Evolutionary conservation across 305 asterid genomes (phyloP).

Genomic region (Stenogyne calaminthoides): DNA sequence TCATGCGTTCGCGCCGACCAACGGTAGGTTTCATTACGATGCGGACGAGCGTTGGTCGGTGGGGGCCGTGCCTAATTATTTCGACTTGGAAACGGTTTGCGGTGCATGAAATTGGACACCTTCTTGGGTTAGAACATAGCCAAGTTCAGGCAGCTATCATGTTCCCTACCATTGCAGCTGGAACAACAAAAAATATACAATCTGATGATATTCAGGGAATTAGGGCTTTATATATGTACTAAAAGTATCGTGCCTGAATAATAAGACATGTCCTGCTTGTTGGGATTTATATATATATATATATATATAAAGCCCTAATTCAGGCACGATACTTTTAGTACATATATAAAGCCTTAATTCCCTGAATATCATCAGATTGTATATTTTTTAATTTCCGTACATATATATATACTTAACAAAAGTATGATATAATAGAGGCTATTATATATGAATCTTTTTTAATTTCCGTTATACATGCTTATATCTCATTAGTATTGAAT

Average conservation of each 20-base stretch:
- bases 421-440: too few relatives aligned
- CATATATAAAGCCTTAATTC: slow-evolving; percentile 31
- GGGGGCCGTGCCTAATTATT: neutral
- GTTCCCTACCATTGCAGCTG: slow-evolving; percentile 31
- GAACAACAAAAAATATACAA: slow-evolving; percentile 15
- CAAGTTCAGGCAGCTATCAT: slow-evolving; percentile 31
- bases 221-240: slow-evolving; percentile 20
- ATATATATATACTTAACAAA: too few relatives aligned
- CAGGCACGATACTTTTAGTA: too few relatives aligned
- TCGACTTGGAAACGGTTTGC: slow-evolving; percentile 41
- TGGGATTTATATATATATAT: too few relatives aligned
- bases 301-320: too few relatives aligned
- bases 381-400: too few relatives aligned
- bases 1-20: slow-evolving; percentile 38
- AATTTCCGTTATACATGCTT: too few relatives aligned
- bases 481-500: too few relatives aligned
- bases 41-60: slow-evolving; percentile 36
- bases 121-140: slow-evolving; percentile 49
- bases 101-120: slow-evolving; percentile 51
- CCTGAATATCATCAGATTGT: slow-evolving; percentile 37
- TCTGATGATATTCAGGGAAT: slow-evolving; percentile 42
- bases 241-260: too few relatives aligned
- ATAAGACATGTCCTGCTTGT: too few relatives aligned
- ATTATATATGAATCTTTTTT: too few relatives aligned
- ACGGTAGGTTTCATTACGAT: slow-evolving; percentile 44